Percentiles rank a stretch among this genome's conserved stretches.
phyloP scores from a whole-genome alignment of 306 rosid species.

The Pyrus communis region DNA sequence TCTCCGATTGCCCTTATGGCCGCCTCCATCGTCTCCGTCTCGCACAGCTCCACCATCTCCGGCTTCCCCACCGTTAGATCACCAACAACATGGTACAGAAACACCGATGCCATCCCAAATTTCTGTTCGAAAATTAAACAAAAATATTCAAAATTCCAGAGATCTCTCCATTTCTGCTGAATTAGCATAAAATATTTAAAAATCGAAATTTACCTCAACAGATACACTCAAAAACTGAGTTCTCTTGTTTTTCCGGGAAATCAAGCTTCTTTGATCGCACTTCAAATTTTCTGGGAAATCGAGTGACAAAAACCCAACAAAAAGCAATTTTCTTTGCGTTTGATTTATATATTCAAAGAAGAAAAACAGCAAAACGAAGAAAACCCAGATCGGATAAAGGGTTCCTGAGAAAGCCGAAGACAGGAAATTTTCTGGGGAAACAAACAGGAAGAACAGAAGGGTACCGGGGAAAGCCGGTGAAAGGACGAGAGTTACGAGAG shows the following conservation, averaged over 20 bases:
- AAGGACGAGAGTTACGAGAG: conserved; percentile 46
- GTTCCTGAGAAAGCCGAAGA: not conserved
- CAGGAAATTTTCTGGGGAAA: not conserved
- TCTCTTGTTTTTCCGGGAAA: not conserved
- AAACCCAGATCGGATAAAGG: not conserved
- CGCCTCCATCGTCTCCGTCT: conserved; percentile 69
- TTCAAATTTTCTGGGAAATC: not conserved
- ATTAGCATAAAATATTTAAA: not conserved
- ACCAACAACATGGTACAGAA: conserved; percentile 85
- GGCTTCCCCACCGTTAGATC: conserved; percentile 99
- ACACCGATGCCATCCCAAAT: conserved; percentile 79
- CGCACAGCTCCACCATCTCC: conserved; percentile 78
- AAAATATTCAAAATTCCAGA: not conserved
- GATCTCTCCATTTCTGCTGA: not conserved
- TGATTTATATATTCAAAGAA: not conserved
- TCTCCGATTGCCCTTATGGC: conserved; percentile 80
- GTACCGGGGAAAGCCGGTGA: conserved; percentile 18
- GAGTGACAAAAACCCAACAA: not conserved
- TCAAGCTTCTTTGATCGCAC: not conserved
- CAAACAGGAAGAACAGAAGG: not conserved
- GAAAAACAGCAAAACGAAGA: not conserved
- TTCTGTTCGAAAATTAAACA: conserved; percentile 3
- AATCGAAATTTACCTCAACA: not conserved
- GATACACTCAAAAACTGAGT: not conserved
- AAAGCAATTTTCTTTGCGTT: not conserved